Conservation (phyloP, 108 stramenopile genomes). For the Epipyxis sp. region DNA sequence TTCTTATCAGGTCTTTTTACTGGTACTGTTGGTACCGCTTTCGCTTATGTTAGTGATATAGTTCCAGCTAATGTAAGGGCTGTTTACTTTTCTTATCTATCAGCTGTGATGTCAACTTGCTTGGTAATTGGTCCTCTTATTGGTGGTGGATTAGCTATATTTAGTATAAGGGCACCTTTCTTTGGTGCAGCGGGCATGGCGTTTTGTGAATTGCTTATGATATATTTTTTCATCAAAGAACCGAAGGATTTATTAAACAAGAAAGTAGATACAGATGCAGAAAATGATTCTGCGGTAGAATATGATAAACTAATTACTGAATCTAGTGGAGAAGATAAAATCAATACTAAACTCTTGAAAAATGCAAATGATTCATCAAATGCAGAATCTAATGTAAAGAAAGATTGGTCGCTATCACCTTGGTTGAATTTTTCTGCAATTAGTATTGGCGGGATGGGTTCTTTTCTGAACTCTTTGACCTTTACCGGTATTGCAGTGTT, state of each 20-base stretch:
- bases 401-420: no score
- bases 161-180: not conserved
- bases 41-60: not conserved
- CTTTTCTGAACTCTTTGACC: not conserved
- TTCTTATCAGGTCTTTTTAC: no score
- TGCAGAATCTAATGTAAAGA: no score
- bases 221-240: not conserved
- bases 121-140: not conserved
- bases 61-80: not conserved
- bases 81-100: not conserved
- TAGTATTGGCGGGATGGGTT: not conserved
- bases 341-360: no score
- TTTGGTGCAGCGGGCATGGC: not conserved
- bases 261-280: no score
- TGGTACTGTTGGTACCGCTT: not conserved
- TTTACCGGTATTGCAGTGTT: not conserved
- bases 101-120: not conserved
- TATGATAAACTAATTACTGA: no score
- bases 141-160: not conserved
- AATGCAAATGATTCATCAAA: no score
- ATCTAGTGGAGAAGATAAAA: no score
- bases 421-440: not conserved
- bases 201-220: not conserved
- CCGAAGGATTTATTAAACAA: not conserved
- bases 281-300: no score